A percentile compares a stretch with the other conserved stretches of the same genome.
Evolutionary conservation across 2,329 filamentous ascomycete genomes (phyloP).

Genomic region (Alternaria sp.): DNA sequence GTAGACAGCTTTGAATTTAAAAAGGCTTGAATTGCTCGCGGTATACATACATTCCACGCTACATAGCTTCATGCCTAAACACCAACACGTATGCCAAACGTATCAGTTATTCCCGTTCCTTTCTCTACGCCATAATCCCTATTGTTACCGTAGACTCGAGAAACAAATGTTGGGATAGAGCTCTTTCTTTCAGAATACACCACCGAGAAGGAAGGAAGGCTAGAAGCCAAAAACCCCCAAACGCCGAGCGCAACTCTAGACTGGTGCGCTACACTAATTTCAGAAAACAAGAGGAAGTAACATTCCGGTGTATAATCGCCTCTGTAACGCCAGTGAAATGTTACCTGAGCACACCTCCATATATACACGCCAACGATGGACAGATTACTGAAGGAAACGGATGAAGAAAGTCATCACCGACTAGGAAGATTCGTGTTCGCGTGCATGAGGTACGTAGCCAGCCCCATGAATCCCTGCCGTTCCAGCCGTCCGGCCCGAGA

Average conservation of each 20-base stretch:
- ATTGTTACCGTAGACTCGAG: conserved; percentile 26
- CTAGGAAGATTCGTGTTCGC: conserved; percentile 27
- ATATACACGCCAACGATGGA: conserved; percentile 29
- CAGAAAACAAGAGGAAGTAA: conserved; percentile 1
- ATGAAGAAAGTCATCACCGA: conserved; percentile 19
- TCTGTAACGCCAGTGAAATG: conserved; percentile 30
- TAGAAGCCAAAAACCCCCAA: conserved; percentile 15
- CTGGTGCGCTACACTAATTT: conserved; percentile 6
- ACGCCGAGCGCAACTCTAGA: conserved; percentile 23
- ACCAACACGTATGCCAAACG: conserved; percentile 6
- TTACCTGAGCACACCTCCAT: conserved; percentile 21
- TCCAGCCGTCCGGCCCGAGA: conserved; percentile 18
- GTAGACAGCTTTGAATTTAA: background rate
- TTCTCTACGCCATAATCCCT: conserved; percentile 19
- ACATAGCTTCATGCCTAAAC: background rate
- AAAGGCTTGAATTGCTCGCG: conserved; percentile 9
- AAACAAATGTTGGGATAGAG: conserved; percentile 28
- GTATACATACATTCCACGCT: conserved; percentile 12
- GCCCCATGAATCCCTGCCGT: conserved; percentile 15
- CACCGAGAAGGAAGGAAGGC: conserved; percentile 21
- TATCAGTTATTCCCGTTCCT: conserved; percentile 4
- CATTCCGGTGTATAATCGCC: conserved; percentile 24
- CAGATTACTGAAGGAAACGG: conserved; percentile 32
- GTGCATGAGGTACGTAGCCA: conserved; percentile 14
- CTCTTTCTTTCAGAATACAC: conserved; percentile 5